Conservation (phyloP, 495 filamentous ascomycete species). For the Aspergillus mulundensis region DNA sequence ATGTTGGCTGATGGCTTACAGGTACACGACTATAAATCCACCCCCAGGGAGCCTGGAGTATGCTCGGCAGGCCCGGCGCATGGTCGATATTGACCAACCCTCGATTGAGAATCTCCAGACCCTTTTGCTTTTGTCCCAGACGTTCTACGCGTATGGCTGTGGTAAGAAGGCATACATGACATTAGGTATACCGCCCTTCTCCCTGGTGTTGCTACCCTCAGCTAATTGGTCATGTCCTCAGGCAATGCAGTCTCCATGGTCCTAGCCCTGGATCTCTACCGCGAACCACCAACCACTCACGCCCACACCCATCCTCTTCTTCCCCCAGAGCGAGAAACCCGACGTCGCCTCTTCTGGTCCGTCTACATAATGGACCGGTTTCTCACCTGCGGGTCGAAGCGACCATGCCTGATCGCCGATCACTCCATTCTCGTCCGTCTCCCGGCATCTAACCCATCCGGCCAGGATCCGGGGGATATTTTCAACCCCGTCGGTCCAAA, state of each 20-base stretch:
- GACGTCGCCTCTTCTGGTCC: constrained; percentile 75
- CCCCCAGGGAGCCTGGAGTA: constrained; percentile 55
- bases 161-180: constrained; percentile 86
- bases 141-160: constrained; percentile 70
- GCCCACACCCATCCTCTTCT: constrained; percentile 53
- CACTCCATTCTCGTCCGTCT: constrained; percentile 68
- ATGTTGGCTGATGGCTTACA: constrained; percentile 24
- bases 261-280: constrained; percentile 70
- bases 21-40: constrained; percentile 48
- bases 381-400: constrained; percentile 69
- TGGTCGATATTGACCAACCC: constrained; percentile 74
- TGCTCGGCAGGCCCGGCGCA: constrained; percentile 58
- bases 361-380: constrained; percentile 82
- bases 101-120: constrained; percentile 71
- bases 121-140: constrained; percentile 68
- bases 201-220: too few relatives aligned
- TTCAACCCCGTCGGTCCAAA: constrained; percentile 68
- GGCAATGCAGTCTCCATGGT: constrained; percentile 78
- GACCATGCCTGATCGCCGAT: constrained; percentile 71
- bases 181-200: constrained; percentile 50
- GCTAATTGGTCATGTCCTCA: constrained; percentile 25
- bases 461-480: constrained; percentile 61
- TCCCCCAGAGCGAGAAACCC: constrained; percentile 63
- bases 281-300: constrained; percentile 61
- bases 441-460: constrained; percentile 53